Conservation (phyloP, 108 stramenopile species). For the Epithemia pelagica region DNA sequence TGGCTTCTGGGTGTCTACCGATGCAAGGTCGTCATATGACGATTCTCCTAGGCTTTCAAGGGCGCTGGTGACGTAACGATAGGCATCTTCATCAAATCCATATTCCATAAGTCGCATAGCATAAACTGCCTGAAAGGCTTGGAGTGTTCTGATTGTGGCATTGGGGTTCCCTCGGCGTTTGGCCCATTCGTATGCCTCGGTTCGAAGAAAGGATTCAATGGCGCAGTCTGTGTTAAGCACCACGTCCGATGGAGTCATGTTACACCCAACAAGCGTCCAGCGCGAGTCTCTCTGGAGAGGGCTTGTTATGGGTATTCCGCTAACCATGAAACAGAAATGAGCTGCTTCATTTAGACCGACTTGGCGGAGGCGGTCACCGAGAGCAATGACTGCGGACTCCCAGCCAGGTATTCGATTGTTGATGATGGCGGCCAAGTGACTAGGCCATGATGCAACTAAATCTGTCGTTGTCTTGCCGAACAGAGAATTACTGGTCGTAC, state of each 20-base stretch:
- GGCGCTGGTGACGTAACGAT: constrained; percentile 45
- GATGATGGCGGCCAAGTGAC: constrained; percentile 63
- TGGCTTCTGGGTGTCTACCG: background rate
- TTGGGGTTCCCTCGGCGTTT: constrained; percentile 71
- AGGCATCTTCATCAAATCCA: constrained; percentile 47
- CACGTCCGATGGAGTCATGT: constrained; percentile 22
- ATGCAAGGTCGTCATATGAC: background rate
- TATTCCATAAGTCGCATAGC: constrained; percentile 64
- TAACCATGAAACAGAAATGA: constrained; percentile 85
- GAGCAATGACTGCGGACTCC: constrained; percentile 61
- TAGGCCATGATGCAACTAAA: constrained; percentile 46
- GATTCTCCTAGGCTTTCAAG: constrained; percentile 14
- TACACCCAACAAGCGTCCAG: constrained; percentile 60
- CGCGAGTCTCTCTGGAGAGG: constrained; percentile 36
- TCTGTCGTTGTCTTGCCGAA: constrained; percentile 36
- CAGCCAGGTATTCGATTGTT: constrained; percentile 76
- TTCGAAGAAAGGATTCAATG: constrained; percentile 53
- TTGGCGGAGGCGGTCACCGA: constrained; percentile 67
- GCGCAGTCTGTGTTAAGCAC: constrained; percentile 44
- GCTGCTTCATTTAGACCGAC: constrained; percentile 50
- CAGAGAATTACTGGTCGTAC: constrained; percentile 17
- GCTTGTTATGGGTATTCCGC: constrained; percentile 47
- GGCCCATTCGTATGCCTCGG: constrained; percentile 92
- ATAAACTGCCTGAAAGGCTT: constrained; percentile 72
- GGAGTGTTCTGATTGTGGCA: constrained; percentile 51